Evolutionary conservation across 2,329 filamentous ascomycete genomes (phyloP), one percentile per base, ranked within the genome.

Genomic region (Hymenoscyphus fructigenus): DNA sequence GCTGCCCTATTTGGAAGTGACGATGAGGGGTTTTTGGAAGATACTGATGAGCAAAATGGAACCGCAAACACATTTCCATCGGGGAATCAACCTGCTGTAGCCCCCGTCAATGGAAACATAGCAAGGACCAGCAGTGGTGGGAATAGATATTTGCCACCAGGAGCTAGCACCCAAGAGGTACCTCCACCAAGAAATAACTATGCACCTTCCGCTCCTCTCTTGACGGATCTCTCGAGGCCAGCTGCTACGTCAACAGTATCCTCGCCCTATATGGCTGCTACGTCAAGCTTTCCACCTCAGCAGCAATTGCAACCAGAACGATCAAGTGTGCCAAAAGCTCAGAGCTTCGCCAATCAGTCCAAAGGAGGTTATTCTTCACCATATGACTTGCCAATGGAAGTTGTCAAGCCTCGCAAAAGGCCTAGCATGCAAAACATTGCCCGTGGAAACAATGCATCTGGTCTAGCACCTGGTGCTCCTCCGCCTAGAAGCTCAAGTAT

Each of bases 281-380:
- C 66, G 23, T 60, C 67, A 12, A 71, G 60, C 50, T 71, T 70
- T 47, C 67, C 67, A 44, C 57, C 47, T n/a, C 63, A 65, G 12
- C 65, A 68, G 56, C 64, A 57, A 23, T 75, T 79, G 20, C 74
- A 78, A 58, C 64, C 15, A 7, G 57, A 66, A 59, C 60, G 71
- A 55, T 82, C 82, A n/a, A 79, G 84, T 67, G 71, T 84, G 71
- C 77, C 78, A 34, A 88, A 87, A 77, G 82, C 86, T 0, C 88
- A 96, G 75, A 98, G 94, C 77, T 99, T 97, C 77, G 92, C 86
- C 5, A 90, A 94, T 76, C 96, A 96, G 77, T 82, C 92, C 2
- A 98, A 96, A 78, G 91, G 91, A 63, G 93, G 94, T 7, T 99
- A 99, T 76, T 85, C 90, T 59, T 98, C 94, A 23, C 95, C 95